Evolutionary conservation across 2,329 filamentous ascomycete genomes (phyloP), one percentile per base, ranked within the genome.

Genomic region (Fusarium fujikuroi): DNA sequence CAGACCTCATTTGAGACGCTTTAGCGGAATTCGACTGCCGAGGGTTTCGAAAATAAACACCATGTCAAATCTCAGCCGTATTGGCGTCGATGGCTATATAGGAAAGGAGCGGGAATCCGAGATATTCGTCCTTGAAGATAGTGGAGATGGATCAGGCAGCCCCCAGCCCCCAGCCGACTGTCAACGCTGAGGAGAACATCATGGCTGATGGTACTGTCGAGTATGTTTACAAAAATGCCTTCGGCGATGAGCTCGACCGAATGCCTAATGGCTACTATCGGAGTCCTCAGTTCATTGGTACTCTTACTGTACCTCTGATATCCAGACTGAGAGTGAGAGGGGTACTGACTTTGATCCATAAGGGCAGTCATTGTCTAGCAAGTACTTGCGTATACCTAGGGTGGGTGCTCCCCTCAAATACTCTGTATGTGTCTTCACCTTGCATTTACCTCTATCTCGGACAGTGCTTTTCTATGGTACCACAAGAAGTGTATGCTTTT

Each of bases 181-280:
- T 70, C 36, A 66, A 75, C 18, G 76, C 78, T n/a, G 76, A 77
- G 49, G 80, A 79, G 65, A 76, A 80, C 19, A 72, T 78, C 40
- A 78, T 84, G 63, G 79, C 82, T 16, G 84, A 85, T 69, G 84
- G 84, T 30, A 80, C 80, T 18, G 75, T 85, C 56, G 82, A 85
- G 76, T 80, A 82, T 56, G 78, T 85, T 66, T 83, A 85, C 67
- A 73, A 80, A 7, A 78, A 83, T 37, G 83, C 83, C 46, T 75
- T 85, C n/a, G 84, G 84, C 10, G 84, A 84, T 14, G 81, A 83
- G 7, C 63, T 81, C 9, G 79, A 81, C 10, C 75, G 77, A 15
- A 84, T 86, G 83, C 84, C 83, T 3, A 58, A 62, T 34, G 83
- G 84, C 18, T 85, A 85, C 76, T 85, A 81, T 71, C 75, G 71